Evolutionary conservation across 179 eudicot species (phyloP).

Genomic region (Sideroxylon spinosum): DNA sequence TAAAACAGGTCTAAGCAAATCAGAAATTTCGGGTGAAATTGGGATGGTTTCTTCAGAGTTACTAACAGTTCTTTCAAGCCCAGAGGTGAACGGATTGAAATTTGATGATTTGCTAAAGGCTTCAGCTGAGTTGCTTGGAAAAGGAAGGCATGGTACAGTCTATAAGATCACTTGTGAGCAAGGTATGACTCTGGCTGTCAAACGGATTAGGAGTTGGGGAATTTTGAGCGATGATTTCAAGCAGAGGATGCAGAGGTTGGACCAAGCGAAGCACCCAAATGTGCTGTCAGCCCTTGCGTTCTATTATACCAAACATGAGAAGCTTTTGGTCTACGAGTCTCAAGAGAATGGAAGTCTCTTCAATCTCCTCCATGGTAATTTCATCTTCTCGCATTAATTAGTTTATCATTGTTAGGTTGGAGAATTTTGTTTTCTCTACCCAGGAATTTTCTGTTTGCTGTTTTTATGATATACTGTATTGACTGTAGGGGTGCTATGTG

Average conservation of each 20-base stretch:
- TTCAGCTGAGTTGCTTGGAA: slow-evolving; percentile 47
- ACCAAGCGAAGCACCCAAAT: slow-evolving; percentile 41
- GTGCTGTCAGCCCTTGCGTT: slow-evolving; percentile 39
- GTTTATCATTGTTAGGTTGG: too few species aligned
- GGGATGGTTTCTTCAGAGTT: slow-evolving; percentile 23
- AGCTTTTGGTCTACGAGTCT: slow-evolving; percentile 44
- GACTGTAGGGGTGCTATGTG: not conserved
- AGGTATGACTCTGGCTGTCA: slow-evolving; percentile 35
- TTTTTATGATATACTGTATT: too few species aligned
- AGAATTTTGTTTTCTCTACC: too few species aligned
- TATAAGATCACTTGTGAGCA: slow-evolving; percentile 33
- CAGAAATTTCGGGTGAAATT: slow-evolving; percentile 20
- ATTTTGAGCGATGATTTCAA: slow-evolving; percentile 32
- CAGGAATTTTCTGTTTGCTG: too few species aligned
- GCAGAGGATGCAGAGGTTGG: slow-evolving; percentile 36
- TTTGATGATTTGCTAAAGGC: slow-evolving; percentile 45
- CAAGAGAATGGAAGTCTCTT: slow-evolving; percentile 42
- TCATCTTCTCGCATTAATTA: not conserved
- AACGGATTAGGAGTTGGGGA: slow-evolving; percentile 44
- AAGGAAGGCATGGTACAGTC: slow-evolving; percentile 42
- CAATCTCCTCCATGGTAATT: slow-evolving; percentile 28
- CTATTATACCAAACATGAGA: slow-evolving; percentile 39
- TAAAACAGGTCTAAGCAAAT: slow-evolving; percentile 18
- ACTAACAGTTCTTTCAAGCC: slow-evolving; percentile 32
- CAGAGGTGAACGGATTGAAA: slow-evolving; percentile 36